Evolutionary conservation across 257 asterid genomes (phyloP), one percentile per base, ranked within the genome.

Genomic region (Jacaranda mimosifolia): DNA sequence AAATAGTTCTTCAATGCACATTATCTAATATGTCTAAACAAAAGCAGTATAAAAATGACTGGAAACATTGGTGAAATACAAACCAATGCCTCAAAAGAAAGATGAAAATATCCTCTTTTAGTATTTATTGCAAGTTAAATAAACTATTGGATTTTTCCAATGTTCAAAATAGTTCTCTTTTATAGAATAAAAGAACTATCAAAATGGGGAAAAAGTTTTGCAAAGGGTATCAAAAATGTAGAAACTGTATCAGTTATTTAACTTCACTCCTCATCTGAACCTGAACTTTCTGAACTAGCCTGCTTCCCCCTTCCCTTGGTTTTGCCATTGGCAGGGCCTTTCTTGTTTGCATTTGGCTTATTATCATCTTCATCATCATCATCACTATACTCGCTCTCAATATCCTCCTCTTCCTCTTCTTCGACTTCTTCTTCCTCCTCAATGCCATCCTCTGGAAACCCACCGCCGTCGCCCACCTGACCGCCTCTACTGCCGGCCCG

Each of bases 371-470:
- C 95, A 26, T 88, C 89, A 8, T 83, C 93, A 8, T 94, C 97
- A 18, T 91, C 97, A 32, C 99, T 95, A 53, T 93, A 95, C 84
- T 95, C 99, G 14, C 98, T 92, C 82, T 89, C 79, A 6, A 84
- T 85, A 49, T 90, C 97, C 73, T 90, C 97, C 9, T 87, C 87
- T 1, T 85, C 96, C 72, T 90, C 92, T 15, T 85, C 98, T 69
- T 86, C 92, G 4, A 7, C 62, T 11, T 83, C 98, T 60, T 88
- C 98, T 17, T 91, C 98, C 58, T 85, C 95, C 62, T 87, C 96
- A 4, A 66, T 59, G 8, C 72, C 89, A 7, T 85, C 91, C 46
- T 86, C 96, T 10, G 40, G 36, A 48, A 48, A 63, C 51, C 42
- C 69, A 10, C 74, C 88, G 21, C 84, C 91, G 15, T 86, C 92